These are phyloP conservation scores for Cladosporium sp. DNA, from an alignment of 2,329 filamentous ascomycete genomes.

Conservation along the genomic window DNA sequence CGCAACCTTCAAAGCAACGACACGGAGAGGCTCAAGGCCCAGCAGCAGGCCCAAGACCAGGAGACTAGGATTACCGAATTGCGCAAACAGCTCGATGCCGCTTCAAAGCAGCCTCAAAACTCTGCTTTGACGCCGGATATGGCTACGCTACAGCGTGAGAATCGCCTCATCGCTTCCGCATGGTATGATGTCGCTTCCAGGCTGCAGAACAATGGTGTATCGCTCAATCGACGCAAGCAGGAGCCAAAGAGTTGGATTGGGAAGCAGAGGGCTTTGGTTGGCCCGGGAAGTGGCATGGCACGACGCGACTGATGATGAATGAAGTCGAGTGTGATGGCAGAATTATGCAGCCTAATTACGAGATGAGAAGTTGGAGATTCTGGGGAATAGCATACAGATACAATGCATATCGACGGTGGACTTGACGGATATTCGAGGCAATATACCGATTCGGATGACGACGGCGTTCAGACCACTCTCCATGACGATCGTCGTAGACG, in stretches of 20 bases:
- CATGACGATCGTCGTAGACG: no score
- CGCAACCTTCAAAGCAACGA: conserved; percentile 15
- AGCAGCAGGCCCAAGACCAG: conserved; percentile 23
- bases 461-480: no score
- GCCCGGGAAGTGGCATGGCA: conserved; percentile 21
- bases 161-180: conserved; percentile 72
- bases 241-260: conserved; percentile 78
- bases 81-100: conserved; percentile 26
- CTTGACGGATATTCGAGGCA: no score
- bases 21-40: conserved; percentile 17
- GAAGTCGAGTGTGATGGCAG: neutral
- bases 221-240: conserved; percentile 70
- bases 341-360: neutral
- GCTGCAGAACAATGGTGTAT: conserved; percentile 77
- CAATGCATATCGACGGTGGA: neutral
- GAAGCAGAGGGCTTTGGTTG: conserved; percentile 62
- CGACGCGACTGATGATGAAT: no score
- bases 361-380: neutral
- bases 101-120: conserved; percentile 19
- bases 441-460: no score
- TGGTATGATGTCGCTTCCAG: conserved; percentile 78
- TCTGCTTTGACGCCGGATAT: conserved; percentile 41
- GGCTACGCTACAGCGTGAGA: conserved; percentile 71
- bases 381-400: neutral
- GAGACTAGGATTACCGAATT: conserved; percentile 27